Evolutionary conservation across 2,329 filamentous ascomycete species (phyloP), one percentile per base, ranked within the genome.

Genomic region (Sporothrix brasiliensis): DNA sequence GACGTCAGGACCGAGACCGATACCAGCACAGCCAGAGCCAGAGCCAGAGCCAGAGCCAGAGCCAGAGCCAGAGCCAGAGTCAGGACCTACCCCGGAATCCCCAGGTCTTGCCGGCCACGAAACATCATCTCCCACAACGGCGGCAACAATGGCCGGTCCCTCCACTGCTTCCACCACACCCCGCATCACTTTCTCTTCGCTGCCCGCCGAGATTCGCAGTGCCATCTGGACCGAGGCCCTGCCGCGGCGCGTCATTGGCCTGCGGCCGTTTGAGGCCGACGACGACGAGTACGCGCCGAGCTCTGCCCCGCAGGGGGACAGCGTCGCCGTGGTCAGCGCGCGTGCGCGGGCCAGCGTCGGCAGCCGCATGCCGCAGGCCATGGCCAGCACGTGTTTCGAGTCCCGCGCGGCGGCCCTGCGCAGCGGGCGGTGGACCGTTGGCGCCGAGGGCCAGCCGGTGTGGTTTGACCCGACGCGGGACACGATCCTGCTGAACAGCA

Each of bases 391-490:
- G 27, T 72, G 70, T 54, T 67, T 24, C 53, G 65, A 69, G n/a
- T 52, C 70, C 5, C 67, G 70, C 2, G 34, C n/a, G 11, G 49
- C 52, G 4, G 68, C 54, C 6, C 24, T 39, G 27, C 19, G 56
- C 16, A 21, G 2, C 16, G 72, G 72, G 19, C 13, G 66, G 16
- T 72, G 72, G 72, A 67, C 14, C 13, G 21, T 19, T 7, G 70
- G 70, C 27, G 68, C 70, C 30, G 44, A 39, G 39, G 65, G 65
- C 53, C 6, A 21, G 50, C 65, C 58, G 10, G 61, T 72, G 3
- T 73, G 68, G 68, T 68, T 72, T 50, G 61, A 73, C 60, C 50
- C 67, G 14, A 0, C 5, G 24, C 69, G 67, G 34, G 72, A 73
- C 50, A 69, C 66, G 4, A 27, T 73, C 2, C 16, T 73, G 24